These are phyloP conservation scores for Calonectria leucothoes DNA, from an alignment of 2,329 filamentous ascomycete species.

Conservation along the genomic window DNA sequence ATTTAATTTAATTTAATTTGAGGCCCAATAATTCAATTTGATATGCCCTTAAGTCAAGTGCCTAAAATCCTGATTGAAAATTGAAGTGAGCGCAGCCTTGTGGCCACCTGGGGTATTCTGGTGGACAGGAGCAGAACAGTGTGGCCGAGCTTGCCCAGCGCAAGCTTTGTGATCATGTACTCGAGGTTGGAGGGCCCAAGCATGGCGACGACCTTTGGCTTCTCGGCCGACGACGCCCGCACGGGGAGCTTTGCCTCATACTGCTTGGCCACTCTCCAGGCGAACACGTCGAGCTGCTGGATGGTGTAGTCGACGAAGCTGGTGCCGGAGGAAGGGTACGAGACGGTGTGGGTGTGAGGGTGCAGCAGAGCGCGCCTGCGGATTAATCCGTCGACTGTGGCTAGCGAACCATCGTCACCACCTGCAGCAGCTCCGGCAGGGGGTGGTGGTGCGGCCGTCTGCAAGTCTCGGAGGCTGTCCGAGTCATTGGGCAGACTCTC, in stretches of 20 bases:
- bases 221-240: conserved; percentile 35
- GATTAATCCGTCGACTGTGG: conserved; percentile 41
- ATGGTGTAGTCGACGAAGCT: conserved; percentile 60
- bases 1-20: no score
- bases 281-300: conserved; percentile 56
- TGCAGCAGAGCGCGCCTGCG: conserved; percentile 40
- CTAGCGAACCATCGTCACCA: conserved; percentile 34
- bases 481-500: conserved; percentile 20
- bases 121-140: conserved; percentile 54
- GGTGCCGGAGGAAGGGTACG: conserved; percentile 56
- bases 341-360: conserved; percentile 49
- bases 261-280: conserved; percentile 41
- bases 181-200: conserved; percentile 66
- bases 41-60: no score
- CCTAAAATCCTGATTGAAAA: no score
- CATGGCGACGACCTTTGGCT: conserved; percentile 56
- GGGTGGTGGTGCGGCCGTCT: neutral
- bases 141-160: conserved; percentile 66
- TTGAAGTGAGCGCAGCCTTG: no score
- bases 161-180: conserved; percentile 65
- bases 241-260: conserved; percentile 38
- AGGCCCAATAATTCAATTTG: no score
- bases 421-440: neutral
- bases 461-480: neutral
- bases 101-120: conserved; percentile 46